Conservation (phyloP, 2,329 filamentous ascomycete species). For the Metarhizium anisopliae region DNA sequence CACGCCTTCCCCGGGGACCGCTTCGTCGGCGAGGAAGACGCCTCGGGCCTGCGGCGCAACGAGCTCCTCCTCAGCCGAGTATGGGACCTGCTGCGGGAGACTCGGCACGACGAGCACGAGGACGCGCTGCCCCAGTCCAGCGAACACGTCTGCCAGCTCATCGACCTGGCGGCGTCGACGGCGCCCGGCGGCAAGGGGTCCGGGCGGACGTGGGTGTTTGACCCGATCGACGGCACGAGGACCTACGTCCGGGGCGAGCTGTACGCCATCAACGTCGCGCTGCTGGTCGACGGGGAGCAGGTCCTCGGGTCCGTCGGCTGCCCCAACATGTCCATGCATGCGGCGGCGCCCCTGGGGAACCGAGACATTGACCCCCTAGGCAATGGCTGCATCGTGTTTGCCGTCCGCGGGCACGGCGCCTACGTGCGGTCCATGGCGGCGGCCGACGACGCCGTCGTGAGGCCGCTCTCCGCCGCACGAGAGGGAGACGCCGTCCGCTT, state of each 20-base stretch:
- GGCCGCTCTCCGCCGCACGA: constrained; percentile 24
- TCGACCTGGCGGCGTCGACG: constrained; percentile 41
- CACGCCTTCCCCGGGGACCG: constrained; percentile 39
- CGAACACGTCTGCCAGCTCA: constrained; percentile 41
- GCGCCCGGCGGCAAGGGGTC: constrained; percentile 20
- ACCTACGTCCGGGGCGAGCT: constrained; percentile 45
- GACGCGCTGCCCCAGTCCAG: constrained; percentile 25
- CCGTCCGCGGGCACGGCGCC: constrained; percentile 38
- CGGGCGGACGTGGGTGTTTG: constrained; percentile 47
- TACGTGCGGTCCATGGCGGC: constrained; percentile 33
- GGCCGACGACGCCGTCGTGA: constrained; percentile 14
- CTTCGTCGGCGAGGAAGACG: constrained; percentile 49
- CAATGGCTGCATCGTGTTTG: constrained; percentile 41
- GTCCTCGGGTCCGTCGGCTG: constrained; percentile 40
- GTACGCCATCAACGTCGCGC: constrained; percentile 48
- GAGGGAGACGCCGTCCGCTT: constrained; percentile 23
- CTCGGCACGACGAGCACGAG: constrained; percentile 14
- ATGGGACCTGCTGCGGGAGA: constrained; percentile 32
- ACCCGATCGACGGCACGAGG: constrained; percentile 52
- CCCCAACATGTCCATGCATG: constrained; percentile 34
- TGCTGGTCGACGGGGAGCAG: constrained; percentile 42
- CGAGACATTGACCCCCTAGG: constrained; percentile 32
- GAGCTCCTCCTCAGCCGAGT: constrained; percentile 35
- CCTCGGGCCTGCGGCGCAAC: constrained; percentile 35
- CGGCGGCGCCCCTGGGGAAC: constrained; percentile 31